Percentiles rank a stretch among this genome's conserved stretches.
These are phyloP conservation scores for Ceratocystis papillata DNA, from an alignment of 2,329 filamentous ascomycete genomes.

Conservation along the genomic window DNA sequence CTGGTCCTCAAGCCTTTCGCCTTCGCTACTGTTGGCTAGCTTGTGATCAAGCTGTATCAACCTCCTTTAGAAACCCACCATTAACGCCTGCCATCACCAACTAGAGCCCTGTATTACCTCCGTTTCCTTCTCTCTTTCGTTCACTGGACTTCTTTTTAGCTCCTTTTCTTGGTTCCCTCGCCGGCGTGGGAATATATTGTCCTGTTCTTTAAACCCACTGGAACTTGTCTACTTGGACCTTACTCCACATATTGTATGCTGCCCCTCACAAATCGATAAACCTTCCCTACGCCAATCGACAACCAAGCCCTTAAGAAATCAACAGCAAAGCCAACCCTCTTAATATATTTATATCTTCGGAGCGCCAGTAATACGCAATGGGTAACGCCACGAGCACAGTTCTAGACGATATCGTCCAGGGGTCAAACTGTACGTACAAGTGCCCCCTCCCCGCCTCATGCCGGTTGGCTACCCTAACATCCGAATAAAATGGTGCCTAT, in stretches of 20 bases:
- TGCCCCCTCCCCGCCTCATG: conserved; percentile 18
- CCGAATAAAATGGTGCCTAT: too few relatives aligned
- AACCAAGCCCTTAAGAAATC: background rate
- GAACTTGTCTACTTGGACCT: background rate
- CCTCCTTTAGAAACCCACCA: conserved; percentile 4
- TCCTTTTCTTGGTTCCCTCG: background rate
- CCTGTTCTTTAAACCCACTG: background rate
- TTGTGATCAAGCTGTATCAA: conserved; percentile 9
- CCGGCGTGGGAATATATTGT: conserved; percentile 4
- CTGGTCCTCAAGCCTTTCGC: background rate
- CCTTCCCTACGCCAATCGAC: background rate
- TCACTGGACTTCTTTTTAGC: background rate
- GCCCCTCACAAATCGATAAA: conserved; percentile 1
- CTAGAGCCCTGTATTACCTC: background rate
- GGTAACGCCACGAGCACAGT: conserved; percentile 62
- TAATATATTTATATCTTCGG: background rate
- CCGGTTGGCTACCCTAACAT: too few relatives aligned
- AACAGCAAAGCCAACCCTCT: background rate
- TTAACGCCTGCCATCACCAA: background rate
- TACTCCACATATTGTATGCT: background rate
- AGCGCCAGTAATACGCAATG: conserved; percentile 36
- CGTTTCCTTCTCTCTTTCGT: conserved; percentile 5
- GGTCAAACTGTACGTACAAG: conserved; percentile 68
- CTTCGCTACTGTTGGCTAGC: background rate
- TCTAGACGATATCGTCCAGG: conserved; percentile 90